These are phyloP conservation scores for Ophiosphaerella korrae DNA, from an alignment of 2,329 filamentous ascomycete species.

Conservation along the genomic window DNA sequence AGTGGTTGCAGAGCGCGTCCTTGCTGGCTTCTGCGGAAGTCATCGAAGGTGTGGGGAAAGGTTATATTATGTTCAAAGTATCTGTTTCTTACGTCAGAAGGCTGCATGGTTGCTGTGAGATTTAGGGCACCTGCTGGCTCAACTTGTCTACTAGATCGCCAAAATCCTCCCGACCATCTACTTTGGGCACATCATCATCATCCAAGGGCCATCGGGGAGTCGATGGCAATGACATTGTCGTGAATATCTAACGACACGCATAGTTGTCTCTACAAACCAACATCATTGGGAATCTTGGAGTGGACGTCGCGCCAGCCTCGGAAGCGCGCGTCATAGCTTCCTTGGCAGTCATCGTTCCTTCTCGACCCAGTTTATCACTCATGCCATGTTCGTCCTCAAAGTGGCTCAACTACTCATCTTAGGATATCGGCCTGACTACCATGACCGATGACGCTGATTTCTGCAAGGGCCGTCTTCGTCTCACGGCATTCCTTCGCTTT, in stretches of 20 bases:
- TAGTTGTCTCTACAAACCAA: slow-evolving; percentile 5
- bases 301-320: background rate
- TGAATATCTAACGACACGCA: background rate
- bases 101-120: slow-evolving; percentile 1
- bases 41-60: slow-evolving; percentile 73
- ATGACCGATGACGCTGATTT: slow-evolving; percentile 34
- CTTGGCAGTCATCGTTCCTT: slow-evolving; percentile 18
- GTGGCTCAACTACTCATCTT: background rate
- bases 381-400: background rate
- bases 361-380: background rate
- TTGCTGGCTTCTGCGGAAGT: slow-evolving; percentile 69
- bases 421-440: background rate
- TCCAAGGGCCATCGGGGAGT: slow-evolving; percentile 35
- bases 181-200: slow-evolving; percentile 59
- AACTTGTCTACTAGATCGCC: slow-evolving; percentile 70
- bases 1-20: slow-evolving; percentile 63
- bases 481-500: slow-evolving; percentile 30
- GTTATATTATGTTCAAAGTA: slow-evolving; percentile 62
- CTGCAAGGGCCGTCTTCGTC: slow-evolving; percentile 27
- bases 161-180: slow-evolving; percentile 64
- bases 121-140: slow-evolving; percentile 46
- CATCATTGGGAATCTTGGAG: background rate
- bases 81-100: slow-evolving; percentile 30
- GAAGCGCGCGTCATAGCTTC: slow-evolving; percentile 1
- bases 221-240: slow-evolving; percentile 34